phyloP scores from a whole-genome alignment of 2,329 filamentous ascomycete species.

The Ophiocordyceps camponoti-floridani region DNA sequence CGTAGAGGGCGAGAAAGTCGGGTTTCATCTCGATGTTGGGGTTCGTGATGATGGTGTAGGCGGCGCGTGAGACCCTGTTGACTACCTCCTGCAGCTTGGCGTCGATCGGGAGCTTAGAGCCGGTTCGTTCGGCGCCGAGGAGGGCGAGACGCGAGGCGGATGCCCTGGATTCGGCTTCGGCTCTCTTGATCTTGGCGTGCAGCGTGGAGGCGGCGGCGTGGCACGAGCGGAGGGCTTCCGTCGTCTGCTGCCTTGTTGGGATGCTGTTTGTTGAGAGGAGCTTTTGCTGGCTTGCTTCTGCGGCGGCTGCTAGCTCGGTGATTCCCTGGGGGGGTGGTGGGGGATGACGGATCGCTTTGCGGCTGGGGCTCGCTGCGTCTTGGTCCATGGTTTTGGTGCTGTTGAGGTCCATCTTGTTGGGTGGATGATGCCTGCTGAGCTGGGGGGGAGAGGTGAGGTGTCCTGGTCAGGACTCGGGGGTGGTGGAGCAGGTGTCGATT shows the following conservation, averaged over 20 bases:
- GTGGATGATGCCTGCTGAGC: not conserved
- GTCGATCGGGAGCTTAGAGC: slow-evolving; percentile 13
- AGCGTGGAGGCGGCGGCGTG: slow-evolving; percentile 24
- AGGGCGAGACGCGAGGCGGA: slow-evolving; percentile 37
- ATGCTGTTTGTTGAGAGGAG: slow-evolving; percentile 26
- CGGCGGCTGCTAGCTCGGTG: slow-evolving; percentile 18
- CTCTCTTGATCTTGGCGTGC: slow-evolving; percentile 20
- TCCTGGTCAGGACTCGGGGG: slow-evolving; percentile 9
- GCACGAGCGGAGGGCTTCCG: slow-evolving; percentile 25
- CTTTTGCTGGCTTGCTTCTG: slow-evolving; percentile 22
- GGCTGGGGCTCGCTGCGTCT: not conserved
- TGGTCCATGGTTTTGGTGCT: slow-evolving; percentile 3
- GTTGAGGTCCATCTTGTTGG: slow-evolving; percentile 11
- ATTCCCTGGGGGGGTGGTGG: slow-evolving; percentile 2
- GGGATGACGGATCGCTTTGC: slow-evolving; percentile 5
- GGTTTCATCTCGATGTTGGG: slow-evolving; percentile 68
- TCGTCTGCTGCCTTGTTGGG: slow-evolving; percentile 23
- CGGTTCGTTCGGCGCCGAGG: slow-evolving; percentile 17
- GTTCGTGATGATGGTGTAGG: slow-evolving; percentile 55
- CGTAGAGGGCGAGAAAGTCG: slow-evolving; percentile 53
- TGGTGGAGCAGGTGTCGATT: slow-evolving; percentile 22
- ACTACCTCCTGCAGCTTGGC: slow-evolving; percentile 23
- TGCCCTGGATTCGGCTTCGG: slow-evolving; percentile 20
- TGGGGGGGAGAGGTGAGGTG: slow-evolving; percentile 8
- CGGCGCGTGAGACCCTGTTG: slow-evolving; percentile 35